Conservation (phyloP, 805 yeast genomes). For the Zygosaccharomyces bailii region DNA sequence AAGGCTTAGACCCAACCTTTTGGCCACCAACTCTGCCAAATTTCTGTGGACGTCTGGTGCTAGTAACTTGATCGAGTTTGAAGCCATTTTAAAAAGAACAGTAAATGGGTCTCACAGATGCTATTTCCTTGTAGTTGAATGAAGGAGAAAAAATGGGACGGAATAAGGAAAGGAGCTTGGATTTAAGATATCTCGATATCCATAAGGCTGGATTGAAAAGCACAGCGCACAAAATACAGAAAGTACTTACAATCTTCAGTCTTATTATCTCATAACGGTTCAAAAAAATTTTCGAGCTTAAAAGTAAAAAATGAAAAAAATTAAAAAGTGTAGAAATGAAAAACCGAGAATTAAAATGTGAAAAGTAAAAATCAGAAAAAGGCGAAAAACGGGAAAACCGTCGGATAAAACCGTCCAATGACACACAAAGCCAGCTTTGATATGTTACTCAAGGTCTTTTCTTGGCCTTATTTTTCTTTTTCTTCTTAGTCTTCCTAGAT, state of each 20-base stretch:
- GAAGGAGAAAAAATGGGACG: not conserved
- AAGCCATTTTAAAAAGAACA: conserved; percentile 51
- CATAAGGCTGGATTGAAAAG: not conserved
- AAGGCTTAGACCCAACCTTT: conserved; percentile 54
- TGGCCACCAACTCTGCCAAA: conserved; percentile 65
- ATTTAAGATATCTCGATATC: not conserved
- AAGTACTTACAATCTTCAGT: conserved; percentile 1
- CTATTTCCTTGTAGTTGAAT: not conserved
- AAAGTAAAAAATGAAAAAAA: conserved; percentile 6
- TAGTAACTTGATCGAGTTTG: conserved; percentile 63
- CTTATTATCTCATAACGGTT: conserved; percentile 1
- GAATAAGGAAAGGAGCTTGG: not conserved
- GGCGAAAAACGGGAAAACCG: conserved; percentile 1
- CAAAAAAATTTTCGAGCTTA: conserved; percentile 8
- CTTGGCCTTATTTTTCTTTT: conserved; percentile 19
- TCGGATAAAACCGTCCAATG: not conserved
- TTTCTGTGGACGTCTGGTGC: conserved; percentile 69
- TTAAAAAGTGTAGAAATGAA: conserved; percentile 1
- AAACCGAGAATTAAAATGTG: conserved; percentile 4
- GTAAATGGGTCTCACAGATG: not conserved
- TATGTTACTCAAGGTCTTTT: not conserved
- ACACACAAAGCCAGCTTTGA: no score
- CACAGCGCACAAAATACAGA: not conserved
- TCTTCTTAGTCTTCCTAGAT: conserved; percentile 8
- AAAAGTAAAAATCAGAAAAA: conserved; percentile 6